Base-by-base conservation (phyloP, 495 filamentous ascomycete genomes). In the Penicillium parvum region DNA sequence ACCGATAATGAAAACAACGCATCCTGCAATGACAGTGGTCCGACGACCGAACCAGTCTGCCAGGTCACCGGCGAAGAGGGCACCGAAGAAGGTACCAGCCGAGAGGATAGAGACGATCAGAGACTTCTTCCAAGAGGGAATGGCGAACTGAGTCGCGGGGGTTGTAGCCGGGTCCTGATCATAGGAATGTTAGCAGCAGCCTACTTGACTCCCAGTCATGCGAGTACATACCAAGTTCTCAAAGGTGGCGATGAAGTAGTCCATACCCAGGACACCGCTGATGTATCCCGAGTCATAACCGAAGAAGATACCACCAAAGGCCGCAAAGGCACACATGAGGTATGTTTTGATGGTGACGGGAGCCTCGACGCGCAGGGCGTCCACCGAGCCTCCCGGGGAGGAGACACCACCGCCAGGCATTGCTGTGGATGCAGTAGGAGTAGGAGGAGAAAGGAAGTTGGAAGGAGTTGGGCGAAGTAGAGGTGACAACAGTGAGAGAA, bases 71-170 rank as follows among this genome's bases (percentile, higher is more conserved):
- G 80, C 82, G 34, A 85, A 73, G 40, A 88, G 58, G 43, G 84
- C 82, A 49, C 84, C 84, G 48, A 86, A 82, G 75, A 88, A 87
- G 43, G 84, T 88, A 53, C 84, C 84, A 52, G 73, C 75, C 19
- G 84, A 87, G 15, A 87, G 75, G 52, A 88, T 85, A 19, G 83
- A 85, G 49, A 80, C 80, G 53, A 85, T 85, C 21, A 87, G 72
- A 5, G 79, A 82, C 50, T 78, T 75, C 29, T 66, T 62, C 33
- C 58, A 71, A 8, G 73, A 64, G 3, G 70, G 63, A 17, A 81
- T 50, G 15, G 69, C 66, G 48, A 75, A 77, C 0, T 39, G 37
- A 0, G 54, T 51, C 8, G 48, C 29, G 25, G 50, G 41, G 16
- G 57, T 63, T 11, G 52, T 61, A 5, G 37, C 39, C 20, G 52